These are phyloP conservation scores for Fusarium cyanostomum DNA, from an alignment of 2,329 filamentous ascomycete species.

Conservation along the genomic window DNA sequence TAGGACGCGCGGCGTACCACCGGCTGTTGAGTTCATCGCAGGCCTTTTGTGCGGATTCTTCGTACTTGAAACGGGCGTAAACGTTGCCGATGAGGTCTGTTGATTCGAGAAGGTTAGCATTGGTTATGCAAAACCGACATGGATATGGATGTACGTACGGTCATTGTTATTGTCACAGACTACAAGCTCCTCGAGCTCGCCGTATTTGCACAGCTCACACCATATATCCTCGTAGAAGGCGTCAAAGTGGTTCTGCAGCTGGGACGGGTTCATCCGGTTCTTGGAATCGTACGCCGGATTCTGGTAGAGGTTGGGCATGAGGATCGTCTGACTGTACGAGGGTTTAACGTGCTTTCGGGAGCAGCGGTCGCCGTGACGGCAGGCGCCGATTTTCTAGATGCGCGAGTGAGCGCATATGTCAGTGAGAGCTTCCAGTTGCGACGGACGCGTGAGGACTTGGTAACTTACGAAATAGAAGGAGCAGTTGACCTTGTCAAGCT, in stretches of 20 bases:
- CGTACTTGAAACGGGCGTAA: slow-evolving; percentile 99
- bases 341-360: slow-evolving; percentile 99
- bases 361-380: slow-evolving; percentile 97
- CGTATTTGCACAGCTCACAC: slow-evolving; percentile 99
- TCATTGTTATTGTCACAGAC: slow-evolving; percentile 99
- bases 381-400: slow-evolving; percentile 95
- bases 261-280: slow-evolving; percentile 94
- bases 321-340: slow-evolving; percentile 95
- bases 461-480: slow-evolving; percentile 80
- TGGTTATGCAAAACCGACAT: not conserved
- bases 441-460: slow-evolving; percentile 15
- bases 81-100: slow-evolving; percentile 96
- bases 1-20: slow-evolving; percentile 96
- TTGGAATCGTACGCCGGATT: slow-evolving; percentile 97
- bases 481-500: slow-evolving; percentile 99
- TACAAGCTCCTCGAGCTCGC: slow-evolving; percentile 95
- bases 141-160: slow-evolving; percentile 63
- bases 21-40: slow-evolving; percentile 94
- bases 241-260: slow-evolving; percentile 99
- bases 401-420: slow-evolving; percentile 21
- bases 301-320: slow-evolving; percentile 98
- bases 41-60: slow-evolving; percentile 91
- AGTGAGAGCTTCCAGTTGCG: slow-evolving; percentile 17
- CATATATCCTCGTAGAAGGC: slow-evolving; percentile 99
- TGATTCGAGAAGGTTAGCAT: slow-evolving; percentile 37